Evolutionary conservation across 352 stramenopile genomes (phyloP).

Genomic region (Thalassiosira mediterranea): DNA sequence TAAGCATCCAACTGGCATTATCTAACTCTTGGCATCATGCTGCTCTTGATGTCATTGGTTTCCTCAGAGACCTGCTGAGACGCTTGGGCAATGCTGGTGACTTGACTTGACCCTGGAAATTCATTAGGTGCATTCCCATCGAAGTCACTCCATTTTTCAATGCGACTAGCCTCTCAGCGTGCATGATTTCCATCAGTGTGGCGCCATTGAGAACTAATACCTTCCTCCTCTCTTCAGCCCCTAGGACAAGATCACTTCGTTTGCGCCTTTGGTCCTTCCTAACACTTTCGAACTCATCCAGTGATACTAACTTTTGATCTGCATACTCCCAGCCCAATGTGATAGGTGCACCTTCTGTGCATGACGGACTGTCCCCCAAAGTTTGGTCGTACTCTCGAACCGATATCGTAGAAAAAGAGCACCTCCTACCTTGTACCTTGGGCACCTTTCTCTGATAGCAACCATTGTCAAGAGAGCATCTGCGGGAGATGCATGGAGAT

Average conservation of each 20-base stretch:
- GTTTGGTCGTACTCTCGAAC: conserved; percentile 65
- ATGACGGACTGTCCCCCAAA: conserved; percentile 67
- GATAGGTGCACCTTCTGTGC: conserved; percentile 63
- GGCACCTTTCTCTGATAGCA: too few relatives aligned
- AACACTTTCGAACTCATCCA: conserved; percentile 63
- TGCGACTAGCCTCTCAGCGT: conserved; percentile 10
- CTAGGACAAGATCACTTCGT: conserved; percentile 26
- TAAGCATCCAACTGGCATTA: too few relatives aligned
- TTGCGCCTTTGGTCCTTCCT: conserved; percentile 32
- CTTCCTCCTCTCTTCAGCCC: conserved; percentile 16
- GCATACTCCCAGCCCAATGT: conserved; percentile 66
- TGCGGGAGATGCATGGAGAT: too few relatives aligned
- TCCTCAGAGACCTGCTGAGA: too few relatives aligned
- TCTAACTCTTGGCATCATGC: conserved; percentile 2
- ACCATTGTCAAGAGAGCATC: too few relatives aligned
- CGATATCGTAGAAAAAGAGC: conserved; percentile 49
- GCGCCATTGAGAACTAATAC: conserved; percentile 6
- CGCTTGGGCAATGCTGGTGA: neutral
- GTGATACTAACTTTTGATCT: conserved; percentile 36
- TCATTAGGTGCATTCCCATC: neutral
- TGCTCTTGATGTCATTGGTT: conserved; percentile 15
- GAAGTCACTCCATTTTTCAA: conserved; percentile 16
- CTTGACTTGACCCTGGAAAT: neutral
- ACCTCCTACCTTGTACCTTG: too few relatives aligned
- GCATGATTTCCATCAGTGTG: conserved; percentile 16